phyloP scores from a whole-genome alignment of 2,329 filamentous ascomycete genomes.

The Ophiostoma triangulosporum region DNA sequence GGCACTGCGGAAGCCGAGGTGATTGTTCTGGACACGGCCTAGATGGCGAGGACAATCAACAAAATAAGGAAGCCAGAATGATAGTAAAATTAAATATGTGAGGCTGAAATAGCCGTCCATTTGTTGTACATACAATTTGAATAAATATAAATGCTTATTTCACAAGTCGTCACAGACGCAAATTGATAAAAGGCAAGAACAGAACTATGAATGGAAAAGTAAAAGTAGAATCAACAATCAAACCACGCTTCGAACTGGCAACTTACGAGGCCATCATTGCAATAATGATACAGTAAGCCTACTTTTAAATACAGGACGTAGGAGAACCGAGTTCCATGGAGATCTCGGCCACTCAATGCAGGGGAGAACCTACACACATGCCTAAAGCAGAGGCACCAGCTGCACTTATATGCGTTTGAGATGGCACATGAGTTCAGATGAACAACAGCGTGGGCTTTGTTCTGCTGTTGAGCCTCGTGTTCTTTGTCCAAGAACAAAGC shows the following conservation, averaged over 20 bases:
- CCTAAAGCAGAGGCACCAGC: neutral
- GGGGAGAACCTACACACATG: neutral
- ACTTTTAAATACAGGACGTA: too few species aligned
- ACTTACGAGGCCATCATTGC: neutral
- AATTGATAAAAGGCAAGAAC: too few species aligned
- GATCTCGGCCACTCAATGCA: neutral
- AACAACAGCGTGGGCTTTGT: neutral
- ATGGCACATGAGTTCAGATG: too few species aligned
- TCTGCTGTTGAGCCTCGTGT: neutral
- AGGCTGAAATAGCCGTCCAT: neutral
- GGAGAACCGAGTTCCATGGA: too few species aligned
- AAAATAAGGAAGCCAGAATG: neutral
- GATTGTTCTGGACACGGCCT: slow-evolving; percentile 52
- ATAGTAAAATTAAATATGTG: neutral
- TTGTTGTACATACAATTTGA: neutral
- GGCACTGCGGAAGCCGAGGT: slow-evolving; percentile 57
- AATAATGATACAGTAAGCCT: too few species aligned
- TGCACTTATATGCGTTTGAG: neutral
- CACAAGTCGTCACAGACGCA: too few species aligned
- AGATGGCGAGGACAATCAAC: neutral
- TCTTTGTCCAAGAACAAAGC: neutral
- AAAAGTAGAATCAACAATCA: too few species aligned
- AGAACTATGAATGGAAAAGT: too few species aligned
- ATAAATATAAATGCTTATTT: neutral
- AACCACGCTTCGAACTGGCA: too few species aligned